Conservation (phyloP, 2,329 filamentous ascomycete genomes). For the Biscogniauxia sp. region DNA sequence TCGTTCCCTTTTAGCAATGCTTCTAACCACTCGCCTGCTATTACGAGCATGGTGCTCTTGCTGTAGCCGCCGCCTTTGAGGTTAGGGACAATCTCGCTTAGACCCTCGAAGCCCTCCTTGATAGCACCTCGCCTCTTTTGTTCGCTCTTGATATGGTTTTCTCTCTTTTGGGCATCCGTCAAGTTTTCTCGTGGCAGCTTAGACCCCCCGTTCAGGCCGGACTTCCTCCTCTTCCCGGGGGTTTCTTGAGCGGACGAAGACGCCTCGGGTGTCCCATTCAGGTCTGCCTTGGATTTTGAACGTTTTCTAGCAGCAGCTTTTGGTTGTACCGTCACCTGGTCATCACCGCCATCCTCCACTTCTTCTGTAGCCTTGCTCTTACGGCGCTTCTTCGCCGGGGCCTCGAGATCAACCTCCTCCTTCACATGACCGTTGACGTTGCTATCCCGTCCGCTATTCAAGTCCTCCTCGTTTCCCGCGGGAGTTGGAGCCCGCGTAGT, state of each 20-base stretch:
- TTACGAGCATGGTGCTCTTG: slow-evolving; percentile 75
- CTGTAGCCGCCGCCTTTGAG: slow-evolving; percentile 73
- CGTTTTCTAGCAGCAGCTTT: slow-evolving; percentile 42
- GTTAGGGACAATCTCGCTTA: slow-evolving; percentile 74
- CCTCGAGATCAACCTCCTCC: slow-evolving; percentile 39
- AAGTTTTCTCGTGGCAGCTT: slow-evolving; percentile 69
- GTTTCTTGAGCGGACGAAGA: slow-evolving; percentile 36
- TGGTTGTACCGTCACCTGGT: slow-evolving; percentile 28
- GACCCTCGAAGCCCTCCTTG: slow-evolving; percentile 76
- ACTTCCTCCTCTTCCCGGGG: slow-evolving; percentile 50
- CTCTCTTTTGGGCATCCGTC: slow-evolving; percentile 79
- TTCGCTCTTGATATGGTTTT: slow-evolving; percentile 62
- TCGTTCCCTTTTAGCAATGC: slow-evolving; percentile 69
- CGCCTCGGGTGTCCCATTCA: slow-evolving; percentile 27
- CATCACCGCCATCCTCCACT: slow-evolving; percentile 42
- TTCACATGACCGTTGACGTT: slow-evolving; percentile 27
- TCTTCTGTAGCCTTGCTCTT: slow-evolving; percentile 54
- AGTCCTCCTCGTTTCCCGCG: slow-evolving; percentile 27
- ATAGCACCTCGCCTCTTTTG: slow-evolving; percentile 65
- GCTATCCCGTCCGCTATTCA: slow-evolving; percentile 19
- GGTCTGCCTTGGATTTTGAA: slow-evolving; percentile 48
- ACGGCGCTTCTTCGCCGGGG: slow-evolving; percentile 49
- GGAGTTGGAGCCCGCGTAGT: slow-evolving; percentile 62
- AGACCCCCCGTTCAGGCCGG: slow-evolving; percentile 34
- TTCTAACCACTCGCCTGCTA: slow-evolving; percentile 77